Evolutionary conservation across 2,329 filamentous ascomycete genomes (phyloP).

Genomic region (Neofusicoccum sp.): DNA sequence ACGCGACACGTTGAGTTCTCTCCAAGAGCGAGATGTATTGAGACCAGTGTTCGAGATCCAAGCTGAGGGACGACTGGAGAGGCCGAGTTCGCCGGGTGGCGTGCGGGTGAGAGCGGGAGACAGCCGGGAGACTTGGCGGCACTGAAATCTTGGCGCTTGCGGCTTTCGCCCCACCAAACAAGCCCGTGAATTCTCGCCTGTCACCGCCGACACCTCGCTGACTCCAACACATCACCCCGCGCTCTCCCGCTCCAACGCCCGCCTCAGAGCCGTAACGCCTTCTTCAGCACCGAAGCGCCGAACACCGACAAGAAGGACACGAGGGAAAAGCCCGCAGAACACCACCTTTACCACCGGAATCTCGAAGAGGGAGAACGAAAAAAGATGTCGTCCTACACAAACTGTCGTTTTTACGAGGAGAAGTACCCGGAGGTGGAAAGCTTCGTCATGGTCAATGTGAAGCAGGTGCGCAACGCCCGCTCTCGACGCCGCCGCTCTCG

Average conservation of each 20-base stretch:
- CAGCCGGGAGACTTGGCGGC: background rate
- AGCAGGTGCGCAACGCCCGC: slow-evolving; percentile 63
- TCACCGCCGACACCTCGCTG: slow-evolving; percentile 13
- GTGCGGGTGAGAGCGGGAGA: background rate
- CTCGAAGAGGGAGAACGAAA: too few species aligned
- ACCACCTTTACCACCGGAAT: background rate
- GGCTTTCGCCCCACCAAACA: slow-evolving; percentile 16
- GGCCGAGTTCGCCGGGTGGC: background rate
- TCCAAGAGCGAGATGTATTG: too few species aligned
- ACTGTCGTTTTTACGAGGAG: slow-evolving; percentile 96
- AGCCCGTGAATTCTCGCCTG: slow-evolving; percentile 15
- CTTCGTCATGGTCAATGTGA: slow-evolving; percentile 99
- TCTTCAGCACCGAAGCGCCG: background rate
- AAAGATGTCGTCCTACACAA: slow-evolving; percentile 81
- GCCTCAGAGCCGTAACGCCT: background rate
- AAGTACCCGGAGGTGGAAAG: slow-evolving; percentile 98
- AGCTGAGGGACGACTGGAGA: background rate
- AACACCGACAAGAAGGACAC: background rate
- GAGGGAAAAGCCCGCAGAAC: background rate
- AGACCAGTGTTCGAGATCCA: background rate
- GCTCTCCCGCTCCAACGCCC: background rate
- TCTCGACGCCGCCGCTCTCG: slow-evolving; percentile 11
- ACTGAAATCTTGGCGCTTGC: slow-evolving; percentile 13
- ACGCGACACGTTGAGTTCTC: too few species aligned
- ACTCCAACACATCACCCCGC: slow-evolving; percentile 5